Evolutionary conservation across 1,284 basidiomycete genomes (phyloP), one percentile per base, ranked within the genome.

Genomic region (Fistulinella cinereoalba): DNA sequence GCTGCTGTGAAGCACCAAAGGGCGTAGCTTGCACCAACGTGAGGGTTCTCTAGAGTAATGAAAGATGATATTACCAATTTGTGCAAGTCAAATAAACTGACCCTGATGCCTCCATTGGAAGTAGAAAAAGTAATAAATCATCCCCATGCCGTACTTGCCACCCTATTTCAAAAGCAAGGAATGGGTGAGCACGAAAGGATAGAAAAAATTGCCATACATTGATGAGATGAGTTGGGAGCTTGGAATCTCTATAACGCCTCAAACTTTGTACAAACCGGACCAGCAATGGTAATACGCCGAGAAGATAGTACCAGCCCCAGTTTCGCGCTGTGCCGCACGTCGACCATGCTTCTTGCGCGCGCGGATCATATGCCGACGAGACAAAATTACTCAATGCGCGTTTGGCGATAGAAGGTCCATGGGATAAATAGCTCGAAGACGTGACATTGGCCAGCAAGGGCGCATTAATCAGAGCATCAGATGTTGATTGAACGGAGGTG

Each of bases 261-360:
- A 95, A 58, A 64, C 91, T 93, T 66, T 97, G 94, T 11, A 91
- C 73, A 34, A 94, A 66, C 70, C 94, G 92, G 18, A 85, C 71
- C 3, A 88, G 50, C 2, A 88, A 73, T 0, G 92, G 90, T 1
- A 91, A 55, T 2, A 69, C 53, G 0, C 68, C 79, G 23, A 87
- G 69, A 2, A 77, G 56, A 53, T 83, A 84, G 6, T 77, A 72
- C 25, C 76, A 61, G 10, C 72, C 79, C 88, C 88, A 90, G 32
- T 71, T 58, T 1, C 4, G 39, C 18, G 36, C 8, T 3, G 27
- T n/a, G 5, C 62, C 48, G 11, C 60, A 62, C 6, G 44, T 52
- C 3, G 6, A 6, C 60, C 60, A 62, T 19, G 47, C 57, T 2
- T 52, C 42, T 38, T 64, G 59, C 5, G 41, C 22, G 0, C 15